Evolutionary conservation across 306 rosid species (phyloP), one percentile per base, ranked within the genome.

Genomic region (Prunus dulcis): DNA sequence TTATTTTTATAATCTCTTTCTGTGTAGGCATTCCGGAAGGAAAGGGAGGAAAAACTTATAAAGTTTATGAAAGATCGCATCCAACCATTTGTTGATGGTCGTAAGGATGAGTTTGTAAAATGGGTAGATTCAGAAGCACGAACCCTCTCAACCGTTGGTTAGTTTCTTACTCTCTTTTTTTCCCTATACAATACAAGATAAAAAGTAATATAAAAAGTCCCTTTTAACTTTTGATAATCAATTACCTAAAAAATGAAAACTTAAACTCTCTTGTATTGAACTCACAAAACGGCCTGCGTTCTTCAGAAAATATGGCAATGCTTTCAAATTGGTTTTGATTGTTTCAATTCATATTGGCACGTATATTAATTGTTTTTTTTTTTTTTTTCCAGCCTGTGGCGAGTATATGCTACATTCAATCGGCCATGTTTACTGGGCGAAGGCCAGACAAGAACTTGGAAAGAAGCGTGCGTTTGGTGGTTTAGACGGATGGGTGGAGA

Each of bases 381-480:
- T 63, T 47, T 58, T 15, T 72, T 79, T n/a, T n/a, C n/a, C 89
- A 91, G 98, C 93, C 82, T 93, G 91, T 82, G 97, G 96, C 63
- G 97, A 91, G 87, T 93, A 92, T 78, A 91, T 91, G 97, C 88
- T 93, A 71, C 91, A 91, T 80, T 91, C 97, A 72, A 86, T 91
- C 67, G 98, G 98, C 66, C 86, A 86, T 64, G 85, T 88, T 73
- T 93, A 91, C 90, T 84, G 87, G 22, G 80, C 91, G 82, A 86
- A 78, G 81, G 90, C 98, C 62, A 73, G 94, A 43, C 88, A 6
- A 71, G 98, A 93, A 81, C 86, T 91, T 5, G 96, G 97, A 80
- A 90, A 74, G 86, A 92, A 88, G 53, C 30, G 19, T 15, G 76
- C 84, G 62, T 13, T 80, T 46, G 14, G 50, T 46, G 50, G 50